Evolutionary conservation across 768 basidiomycete species (phyloP).

Genomic region (Krasilnikovozyma curviuscula): DNA sequence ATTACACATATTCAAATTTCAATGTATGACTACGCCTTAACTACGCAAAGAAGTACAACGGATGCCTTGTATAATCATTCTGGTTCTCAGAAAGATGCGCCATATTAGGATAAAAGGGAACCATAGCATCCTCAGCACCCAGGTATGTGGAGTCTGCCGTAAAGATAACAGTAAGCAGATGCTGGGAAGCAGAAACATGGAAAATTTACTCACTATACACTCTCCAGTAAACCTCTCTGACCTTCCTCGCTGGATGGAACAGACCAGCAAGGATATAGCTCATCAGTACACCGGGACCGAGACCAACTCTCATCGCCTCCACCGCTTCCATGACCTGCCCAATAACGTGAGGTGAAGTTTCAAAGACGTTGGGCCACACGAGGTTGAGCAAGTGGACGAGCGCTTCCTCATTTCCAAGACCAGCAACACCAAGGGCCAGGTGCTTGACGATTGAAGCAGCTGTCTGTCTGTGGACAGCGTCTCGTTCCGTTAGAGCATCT

Average conservation of each 20-base stretch:
- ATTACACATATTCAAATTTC: no score
- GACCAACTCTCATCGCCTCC: conserved; percentile 88
- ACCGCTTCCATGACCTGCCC: conserved; percentile 96
- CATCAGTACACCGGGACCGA: conserved; percentile 80
- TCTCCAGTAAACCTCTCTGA: conserved; percentile 95
- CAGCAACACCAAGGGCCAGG: conserved; percentile 85
- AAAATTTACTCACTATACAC: conserved; percentile 53
- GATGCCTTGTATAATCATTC: conserved; percentile 11
- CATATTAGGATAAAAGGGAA: conserved; percentile 11
- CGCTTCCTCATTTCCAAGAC: conserved; percentile 92
- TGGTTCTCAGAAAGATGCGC: conserved; percentile 7
- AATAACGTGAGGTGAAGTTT: conserved; percentile 94
- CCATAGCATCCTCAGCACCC: conserved; percentile 6
- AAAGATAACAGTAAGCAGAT: neutral
- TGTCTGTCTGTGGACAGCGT: conserved; percentile 94
- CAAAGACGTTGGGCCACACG: conserved; percentile 98
- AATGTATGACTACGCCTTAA: no score
- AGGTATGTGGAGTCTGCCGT: conserved; percentile 3
- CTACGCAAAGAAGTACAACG: conserved; percentile 9
- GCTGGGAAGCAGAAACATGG: neutral
- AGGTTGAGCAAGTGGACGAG: conserved; percentile 95
- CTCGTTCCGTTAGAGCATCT: conserved; percentile 92
- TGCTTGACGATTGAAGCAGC: conserved; percentile 98
- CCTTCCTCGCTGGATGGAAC: conserved; percentile 92
- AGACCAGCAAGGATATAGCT: conserved; percentile 86